Evolutionary conservation across 2,329 filamentous ascomycete genomes (phyloP), one percentile per base, ranked within the genome.

Genomic region (Trichoderma endophyticum): DNA sequence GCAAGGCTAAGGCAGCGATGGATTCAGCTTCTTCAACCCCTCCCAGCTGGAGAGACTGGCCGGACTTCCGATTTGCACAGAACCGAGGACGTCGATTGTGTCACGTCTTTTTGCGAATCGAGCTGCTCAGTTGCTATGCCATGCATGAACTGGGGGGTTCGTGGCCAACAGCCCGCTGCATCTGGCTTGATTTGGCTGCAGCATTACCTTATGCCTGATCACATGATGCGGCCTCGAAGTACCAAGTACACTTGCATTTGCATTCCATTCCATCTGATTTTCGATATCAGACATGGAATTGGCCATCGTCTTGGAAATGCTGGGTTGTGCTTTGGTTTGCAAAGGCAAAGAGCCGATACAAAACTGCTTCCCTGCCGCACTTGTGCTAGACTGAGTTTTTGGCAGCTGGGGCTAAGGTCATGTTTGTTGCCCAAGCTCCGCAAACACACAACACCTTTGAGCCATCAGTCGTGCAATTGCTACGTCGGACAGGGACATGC

Each of bases 141-240:
- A 68, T 57, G 64, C 71, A 57, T 72, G 54, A 61, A 54, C 39
- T 65, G 66, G 70, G 57, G 57, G 71, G 66, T 63, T 63, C 24
- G 71, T 68, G 57, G 56, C 63, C 70, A 14, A 51, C 48, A 54
- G 48, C 28, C 56, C 28, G 70, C 63, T 74, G 70, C 70, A 65
- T 68, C 70, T 59, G 69, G 54, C 73, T 73, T 73, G 73, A 76
- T 76, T 72, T 63, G 70, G 64, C 70, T 54, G 48, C 21, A 36
- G 48, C 48, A 54, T 54, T 54, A 54, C 48, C 24, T 26, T 68
- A 57, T 54, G 34, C 26, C 36, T 36, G 66, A 75, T 75, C 74
- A 75, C 74, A 75, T 75, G 74, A 75, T 76, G 73, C 66, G 56
- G 57, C 26, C 67, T 34, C 71, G 28, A 32, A 15, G 51, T 62